A percentile compares a stretch with the other conserved stretches of the same genome.
These are phyloP conservation scores for Globisporangium megalacanthum DNA, from an alignment of 352 stramenopile genomes.

Conservation along the genomic window DNA sequence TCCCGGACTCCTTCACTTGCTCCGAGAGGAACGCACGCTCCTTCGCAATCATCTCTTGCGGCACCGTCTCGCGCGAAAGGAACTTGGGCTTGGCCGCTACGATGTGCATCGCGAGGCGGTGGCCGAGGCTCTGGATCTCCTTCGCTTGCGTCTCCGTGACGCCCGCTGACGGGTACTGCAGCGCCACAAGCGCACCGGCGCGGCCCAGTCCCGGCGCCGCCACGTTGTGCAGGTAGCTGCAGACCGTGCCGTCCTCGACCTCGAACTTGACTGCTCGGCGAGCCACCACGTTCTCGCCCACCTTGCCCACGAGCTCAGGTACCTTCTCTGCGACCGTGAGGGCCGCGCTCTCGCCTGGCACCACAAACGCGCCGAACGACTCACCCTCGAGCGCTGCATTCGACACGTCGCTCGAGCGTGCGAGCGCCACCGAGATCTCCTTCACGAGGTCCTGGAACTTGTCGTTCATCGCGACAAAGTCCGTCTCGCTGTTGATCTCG, in stretches of 20 bases:
- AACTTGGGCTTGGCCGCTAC: slow-evolving; percentile 92
- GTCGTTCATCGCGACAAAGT: slow-evolving; percentile 93
- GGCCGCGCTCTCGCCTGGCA: slow-evolving; percentile 31
- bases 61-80: slow-evolving; percentile 84
- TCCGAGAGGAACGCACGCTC: slow-evolving; percentile 89
- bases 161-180: slow-evolving; percentile 63
- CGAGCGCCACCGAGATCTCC: slow-evolving; percentile 42
- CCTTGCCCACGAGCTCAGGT: slow-evolving; percentile 74
- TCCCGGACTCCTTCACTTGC: slow-evolving; percentile 85
- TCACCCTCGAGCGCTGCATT: slow-evolving; percentile 27
- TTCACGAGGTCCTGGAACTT: slow-evolving; percentile 82
- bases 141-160: slow-evolving; percentile 40
- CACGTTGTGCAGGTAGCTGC: slow-evolving; percentile 86
- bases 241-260: slow-evolving; percentile 64
- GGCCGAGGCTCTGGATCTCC: slow-evolving; percentile 74
- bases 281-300: slow-evolving; percentile 86
- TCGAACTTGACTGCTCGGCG: slow-evolving; percentile 66
- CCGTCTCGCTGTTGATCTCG: slow-evolving; percentile 93
- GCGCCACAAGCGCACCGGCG: slow-evolving; percentile 87
- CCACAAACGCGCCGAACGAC: slow-evolving; percentile 33
- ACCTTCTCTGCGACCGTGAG: slow-evolving; percentile 59
- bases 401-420: slow-evolving; percentile 15
- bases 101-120: slow-evolving; percentile 95
- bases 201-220: slow-evolving; percentile 58
- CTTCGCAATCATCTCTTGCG: slow-evolving; percentile 81